Percentiles rank a stretch among this genome's conserved stretches.
These are phyloP conservation scores for Dactylonectria macrodidyma DNA, from an alignment of 2,329 filamentous ascomycete genomes.

Conservation along the genomic window DNA sequence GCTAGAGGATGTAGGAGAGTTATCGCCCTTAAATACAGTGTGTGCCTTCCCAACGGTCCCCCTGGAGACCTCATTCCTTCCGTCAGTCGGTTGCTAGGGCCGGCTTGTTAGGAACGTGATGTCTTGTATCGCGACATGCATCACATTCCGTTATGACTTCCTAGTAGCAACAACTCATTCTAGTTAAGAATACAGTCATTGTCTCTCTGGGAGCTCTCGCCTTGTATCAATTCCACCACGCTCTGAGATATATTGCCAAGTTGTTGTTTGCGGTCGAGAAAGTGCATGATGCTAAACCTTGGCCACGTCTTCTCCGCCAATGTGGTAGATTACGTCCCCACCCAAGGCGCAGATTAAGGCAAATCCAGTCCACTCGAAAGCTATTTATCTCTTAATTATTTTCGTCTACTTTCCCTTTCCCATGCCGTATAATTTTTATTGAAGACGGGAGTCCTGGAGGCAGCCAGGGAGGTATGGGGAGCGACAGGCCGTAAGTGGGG, in stretches of 20 bases:
- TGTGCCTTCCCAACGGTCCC: no score
- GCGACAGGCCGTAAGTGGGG: not conserved
- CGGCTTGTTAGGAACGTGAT: no score
- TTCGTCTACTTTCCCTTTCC: not conserved
- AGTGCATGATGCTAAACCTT: not conserved
- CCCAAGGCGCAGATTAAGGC: not conserved
- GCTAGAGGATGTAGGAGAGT: no score
- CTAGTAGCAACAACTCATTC: no score
- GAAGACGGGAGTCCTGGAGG: not conserved
- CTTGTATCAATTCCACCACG: not conserved
- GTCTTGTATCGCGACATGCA: no score
- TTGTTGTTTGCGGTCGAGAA: not conserved
- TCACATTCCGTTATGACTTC: no score
- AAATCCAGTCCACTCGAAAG: not conserved
- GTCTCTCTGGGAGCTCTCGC: no score
- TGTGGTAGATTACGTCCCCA: not conserved
- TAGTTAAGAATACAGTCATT: no score
- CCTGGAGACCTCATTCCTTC: no score
- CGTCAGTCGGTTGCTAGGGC: no score
- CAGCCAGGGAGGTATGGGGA: not conserved
- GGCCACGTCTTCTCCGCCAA: not conserved
- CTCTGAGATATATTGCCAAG: not conserved
- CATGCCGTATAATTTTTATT: not conserved
- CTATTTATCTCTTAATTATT: slow-evolving; percentile 1
- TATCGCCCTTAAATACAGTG: no score